Conservation (phyloP, 768 basidiomycete genomes). For the Ramaria sp. region DNA sequence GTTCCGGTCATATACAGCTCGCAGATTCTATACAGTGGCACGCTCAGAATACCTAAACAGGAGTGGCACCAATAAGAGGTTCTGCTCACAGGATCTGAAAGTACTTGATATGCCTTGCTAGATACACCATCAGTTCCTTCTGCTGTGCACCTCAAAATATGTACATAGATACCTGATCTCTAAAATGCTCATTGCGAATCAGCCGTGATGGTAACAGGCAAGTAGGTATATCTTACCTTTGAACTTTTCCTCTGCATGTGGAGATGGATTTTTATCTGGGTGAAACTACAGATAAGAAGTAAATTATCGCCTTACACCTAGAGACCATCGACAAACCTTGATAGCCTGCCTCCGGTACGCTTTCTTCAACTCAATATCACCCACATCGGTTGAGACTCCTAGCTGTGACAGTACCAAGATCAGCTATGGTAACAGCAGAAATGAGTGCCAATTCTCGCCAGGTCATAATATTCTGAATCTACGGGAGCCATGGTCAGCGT, state of each 20-base stretch:
- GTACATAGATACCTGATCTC: not conserved
- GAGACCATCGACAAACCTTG: slow-evolving; percentile 47
- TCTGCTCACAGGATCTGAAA: slow-evolving; percentile 66
- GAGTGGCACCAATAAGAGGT: not conserved
- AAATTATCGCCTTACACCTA: not conserved
- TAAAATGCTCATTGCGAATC: not conserved
- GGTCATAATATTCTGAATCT: slow-evolving; percentile 82
- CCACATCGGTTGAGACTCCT: slow-evolving; percentile 58
- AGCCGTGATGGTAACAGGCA: not conserved
- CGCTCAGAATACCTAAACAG: not conserved
- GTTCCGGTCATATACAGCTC: slow-evolving; percentile 90
- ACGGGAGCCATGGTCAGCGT: slow-evolving; percentile 61
- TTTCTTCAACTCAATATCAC: slow-evolving; percentile 82
- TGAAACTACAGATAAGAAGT: slow-evolving; percentile 49
- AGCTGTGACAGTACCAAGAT: slow-evolving; percentile 32
- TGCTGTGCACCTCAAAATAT: not conserved
- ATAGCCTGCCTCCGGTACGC: slow-evolving; percentile 92
- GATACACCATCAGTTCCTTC: slow-evolving; percentile 2
- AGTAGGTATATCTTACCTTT: slow-evolving; percentile 51
- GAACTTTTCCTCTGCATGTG: slow-evolving; percentile 94
- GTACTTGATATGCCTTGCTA: slow-evolving; percentile 92
- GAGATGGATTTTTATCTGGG: slow-evolving; percentile 88
- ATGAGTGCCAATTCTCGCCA: slow-evolving; percentile 35
- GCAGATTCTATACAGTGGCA: slow-evolving; percentile 46
- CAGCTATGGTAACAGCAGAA: slow-evolving; percentile 4